phyloP scores from a whole-genome alignment of 2,329 filamentous ascomycete species.

The Botrytis fragariae region DNA sequence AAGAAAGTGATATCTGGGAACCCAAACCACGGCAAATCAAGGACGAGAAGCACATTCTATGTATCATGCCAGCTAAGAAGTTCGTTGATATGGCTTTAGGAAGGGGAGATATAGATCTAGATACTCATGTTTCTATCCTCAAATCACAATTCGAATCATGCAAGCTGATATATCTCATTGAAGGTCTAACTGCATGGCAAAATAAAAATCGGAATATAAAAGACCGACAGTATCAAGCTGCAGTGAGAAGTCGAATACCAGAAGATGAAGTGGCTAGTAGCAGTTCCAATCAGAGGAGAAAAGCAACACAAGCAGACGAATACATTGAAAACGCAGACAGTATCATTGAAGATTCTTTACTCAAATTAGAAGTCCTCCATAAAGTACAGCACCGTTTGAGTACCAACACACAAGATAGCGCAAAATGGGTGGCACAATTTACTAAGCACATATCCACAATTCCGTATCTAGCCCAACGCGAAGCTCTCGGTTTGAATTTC shows the following conservation, averaged over 20 bases:
- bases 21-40: constrained; percentile 45
- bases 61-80: constrained; percentile 60
- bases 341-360: constrained; percentile 65
- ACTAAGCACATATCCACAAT: constrained; percentile 77
- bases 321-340: constrained; percentile 60
- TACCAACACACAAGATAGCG: constrained; percentile 57
- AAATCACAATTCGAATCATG: constrained; percentile 51
- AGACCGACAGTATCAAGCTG: constrained; percentile 66
- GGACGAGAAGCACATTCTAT: constrained; percentile 51
- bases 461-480: constrained; percentile 59
- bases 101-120: constrained; percentile 50
- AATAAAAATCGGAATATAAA: constrained; percentile 65
- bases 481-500: constrained; percentile 58
- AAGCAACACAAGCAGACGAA: constrained; percentile 45
- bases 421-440: constrained; percentile 69
- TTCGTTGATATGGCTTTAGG: constrained; percentile 60
- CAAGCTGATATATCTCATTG: constrained; percentile 67
- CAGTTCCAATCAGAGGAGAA: constrained; percentile 29
- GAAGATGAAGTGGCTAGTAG: constrained; percentile 36
- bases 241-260: constrained; percentile 53
- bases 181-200: constrained; percentile 65
- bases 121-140: constrained; percentile 57
- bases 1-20: constrained; percentile 48
- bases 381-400: constrained; percentile 70
- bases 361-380: constrained; percentile 68